Evolutionary conservation across 1,284 basidiomycete genomes (phyloP), one percentile per base, ranked within the genome.

Genomic region (Moniliophthora roreri): DNA sequence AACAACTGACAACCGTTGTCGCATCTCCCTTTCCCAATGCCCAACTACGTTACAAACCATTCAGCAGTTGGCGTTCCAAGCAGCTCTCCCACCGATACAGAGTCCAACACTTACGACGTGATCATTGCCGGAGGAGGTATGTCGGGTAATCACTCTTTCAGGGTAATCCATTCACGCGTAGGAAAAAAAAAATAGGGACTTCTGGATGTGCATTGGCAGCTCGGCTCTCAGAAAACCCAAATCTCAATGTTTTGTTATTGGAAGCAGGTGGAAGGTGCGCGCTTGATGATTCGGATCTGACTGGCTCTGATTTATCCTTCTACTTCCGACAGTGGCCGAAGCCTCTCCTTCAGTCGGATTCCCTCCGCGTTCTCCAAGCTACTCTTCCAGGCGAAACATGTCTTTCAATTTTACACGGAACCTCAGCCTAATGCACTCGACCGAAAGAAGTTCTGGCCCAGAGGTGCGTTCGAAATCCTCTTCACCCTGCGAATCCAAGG

Each of bases 161-260:
- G 21, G 10, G 16, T 16, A 9, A 32, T 13, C 15, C 4, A n/a
- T 11, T 36, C 15, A 13, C 32, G 11, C 16, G 24, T 16, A 11
- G 24, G n/a, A n/a, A n/a, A n/a, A n/a, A 20, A 48, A 3, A n/a
- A 63, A 16, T 60, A 86, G 85, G 86, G 6, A 87, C 87, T 7
- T 78, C 83, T 1, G 87, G 87, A 8, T 88, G 85, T 58, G 84
- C 80, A 0, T 74, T 89, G 28, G 87, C 87, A 4, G 73, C 83
- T 2, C 75, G 86, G 24, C 69, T 89, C 26, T 81, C 79, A 7
- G 87, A 89, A 64, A 74, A 84, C 55, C 70, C 79, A 0, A 71
- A 68, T 6, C 60, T 84, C 1, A 75, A 74, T 2, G 84, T 88
- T 10, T 69, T 89, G 18, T 63, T 89, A 10, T 71, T 89, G 40